These are phyloP conservation scores for Chrysoporthe puriensis DNA, from an alignment of 2,329 filamentous ascomycete species.

Conservation along the genomic window DNA sequence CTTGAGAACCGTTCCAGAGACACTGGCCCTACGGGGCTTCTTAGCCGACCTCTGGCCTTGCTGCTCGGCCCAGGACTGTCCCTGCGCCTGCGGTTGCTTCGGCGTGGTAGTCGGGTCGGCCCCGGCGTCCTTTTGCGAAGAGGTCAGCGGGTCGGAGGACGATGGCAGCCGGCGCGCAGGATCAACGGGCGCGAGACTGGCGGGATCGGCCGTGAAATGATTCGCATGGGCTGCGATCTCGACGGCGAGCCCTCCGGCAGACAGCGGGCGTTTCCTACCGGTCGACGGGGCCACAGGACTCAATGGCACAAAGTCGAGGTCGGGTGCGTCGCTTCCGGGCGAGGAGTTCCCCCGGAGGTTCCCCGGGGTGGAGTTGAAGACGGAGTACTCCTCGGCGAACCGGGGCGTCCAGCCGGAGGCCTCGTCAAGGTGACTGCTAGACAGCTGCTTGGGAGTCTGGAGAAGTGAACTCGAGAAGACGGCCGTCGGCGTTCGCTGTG, in stretches of 20 bases:
- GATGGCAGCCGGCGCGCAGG: constrained; percentile 61
- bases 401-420: constrained; percentile 60
- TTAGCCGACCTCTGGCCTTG: constrained; percentile 43
- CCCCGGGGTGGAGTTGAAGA: constrained; percentile 67
- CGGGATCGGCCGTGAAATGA: constrained; percentile 59
- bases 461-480: constrained; percentile 59
- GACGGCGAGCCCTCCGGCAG: constrained; percentile 51
- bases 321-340: constrained; percentile 44
- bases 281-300: constrained; percentile 41
- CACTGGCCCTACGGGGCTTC: constrained; percentile 49
- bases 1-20: constrained; percentile 34
- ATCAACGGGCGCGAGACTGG: constrained; percentile 62
- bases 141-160: constrained; percentile 52
- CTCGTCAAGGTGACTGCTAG: constrained; percentile 47
- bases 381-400: constrained; percentile 67
- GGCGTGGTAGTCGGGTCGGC: constrained; percentile 1
- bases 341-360: constrained; percentile 51
- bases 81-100: constrained; percentile 31
- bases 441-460: constrained; percentile 57
- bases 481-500: constrained; percentile 60
- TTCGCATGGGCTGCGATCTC: constrained; percentile 65
- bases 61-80: constrained; percentile 33
- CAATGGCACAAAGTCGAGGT: constrained; percentile 45
- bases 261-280: constrained; percentile 55
- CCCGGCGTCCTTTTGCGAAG: constrained; percentile 33